Conservation (phyloP, 148 eudicot genomes). For the Fagopyrum tataricum region DNA sequence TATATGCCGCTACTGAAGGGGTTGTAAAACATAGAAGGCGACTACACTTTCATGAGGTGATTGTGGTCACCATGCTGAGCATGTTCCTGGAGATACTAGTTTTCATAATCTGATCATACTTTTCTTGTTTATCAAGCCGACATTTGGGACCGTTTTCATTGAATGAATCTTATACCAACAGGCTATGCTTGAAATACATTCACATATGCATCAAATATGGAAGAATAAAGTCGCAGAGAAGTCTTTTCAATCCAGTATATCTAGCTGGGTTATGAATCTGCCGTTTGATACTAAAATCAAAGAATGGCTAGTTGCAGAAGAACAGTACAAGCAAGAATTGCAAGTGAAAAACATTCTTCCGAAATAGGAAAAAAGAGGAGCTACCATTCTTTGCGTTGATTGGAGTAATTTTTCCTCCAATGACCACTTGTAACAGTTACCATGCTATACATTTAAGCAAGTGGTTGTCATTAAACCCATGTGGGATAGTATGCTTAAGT, state of each 20-base stretch:
- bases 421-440: no score
- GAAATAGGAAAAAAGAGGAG: slow-evolving; percentile 48
- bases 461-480: no score
- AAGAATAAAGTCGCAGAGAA: slow-evolving; percentile 70
- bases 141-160: background rate
- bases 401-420: background rate
- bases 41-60: slow-evolving; percentile 93
- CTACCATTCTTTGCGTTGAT: slow-evolving; percentile 90
- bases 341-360: slow-evolving; percentile 82
- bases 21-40: slow-evolving; percentile 80
- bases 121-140: background rate
- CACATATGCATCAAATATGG: slow-evolving; percentile 92
- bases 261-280: slow-evolving; percentile 84
- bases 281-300: slow-evolving; percentile 79
- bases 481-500: no score
- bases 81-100: no score
- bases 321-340: slow-evolving; percentile 67
- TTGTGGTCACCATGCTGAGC: no score
- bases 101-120: background rate
- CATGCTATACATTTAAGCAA: no score
- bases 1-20: slow-evolving; percentile 78
- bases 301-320: slow-evolving; percentile 94
- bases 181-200: slow-evolving; percentile 97
- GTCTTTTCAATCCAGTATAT: slow-evolving; percentile 57
- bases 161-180: slow-evolving; percentile 23